Evolutionary conservation across 164 flowering plant genomes (phyloP).

Genomic region (Stephania cephalantha): DNA sequence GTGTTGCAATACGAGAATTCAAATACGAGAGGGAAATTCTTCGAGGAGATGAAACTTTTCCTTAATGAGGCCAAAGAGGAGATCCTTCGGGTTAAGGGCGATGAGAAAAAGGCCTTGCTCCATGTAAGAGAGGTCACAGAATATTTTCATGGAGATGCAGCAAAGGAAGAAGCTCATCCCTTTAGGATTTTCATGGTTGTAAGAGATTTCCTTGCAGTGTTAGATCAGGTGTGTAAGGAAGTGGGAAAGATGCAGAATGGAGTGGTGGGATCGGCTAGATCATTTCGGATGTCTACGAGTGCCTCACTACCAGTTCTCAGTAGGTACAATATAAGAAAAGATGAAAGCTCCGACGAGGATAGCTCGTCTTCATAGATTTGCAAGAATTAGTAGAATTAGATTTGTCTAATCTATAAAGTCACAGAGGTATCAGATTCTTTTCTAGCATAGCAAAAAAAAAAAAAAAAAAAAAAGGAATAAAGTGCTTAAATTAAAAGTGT

Average conservation of each 20-base stretch:
- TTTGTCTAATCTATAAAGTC: neutral
- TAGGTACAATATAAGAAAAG: constrained; percentile 48
- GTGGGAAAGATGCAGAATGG: constrained; percentile 69
- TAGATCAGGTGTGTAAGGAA: constrained; percentile 96
- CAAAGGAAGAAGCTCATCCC: constrained; percentile 94
- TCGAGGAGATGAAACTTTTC: constrained; percentile 58
- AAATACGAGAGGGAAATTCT: constrained; percentile 53
- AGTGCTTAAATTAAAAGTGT: neutral
- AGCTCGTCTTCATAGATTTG: constrained; percentile 42
- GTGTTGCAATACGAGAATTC: constrained; percentile 57
- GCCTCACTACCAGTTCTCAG: constrained; percentile 77
- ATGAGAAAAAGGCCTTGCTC: constrained; percentile 57
- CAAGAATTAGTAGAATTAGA: constrained; percentile 2
- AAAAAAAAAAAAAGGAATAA: neutral
- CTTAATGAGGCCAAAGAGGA: constrained; percentile 66
- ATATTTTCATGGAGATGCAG: constrained; percentile 87
- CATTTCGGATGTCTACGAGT: constrained; percentile 67
- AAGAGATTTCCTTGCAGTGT: constrained; percentile 72
- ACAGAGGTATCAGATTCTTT: constrained; percentile 6
- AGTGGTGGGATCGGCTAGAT: constrained; percentile 67
- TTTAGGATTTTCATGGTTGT: constrained; percentile 88
- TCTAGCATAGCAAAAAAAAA: neutral
- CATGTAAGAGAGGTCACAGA: constrained; percentile 82
- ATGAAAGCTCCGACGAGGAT: constrained; percentile 60
- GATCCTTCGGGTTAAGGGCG: constrained; percentile 49